Percentiles rank a stretch among this genome's conserved stretches.
phyloP scores from a whole-genome alignment of 345 rosid species.

The Ceriops tagal region DNA sequence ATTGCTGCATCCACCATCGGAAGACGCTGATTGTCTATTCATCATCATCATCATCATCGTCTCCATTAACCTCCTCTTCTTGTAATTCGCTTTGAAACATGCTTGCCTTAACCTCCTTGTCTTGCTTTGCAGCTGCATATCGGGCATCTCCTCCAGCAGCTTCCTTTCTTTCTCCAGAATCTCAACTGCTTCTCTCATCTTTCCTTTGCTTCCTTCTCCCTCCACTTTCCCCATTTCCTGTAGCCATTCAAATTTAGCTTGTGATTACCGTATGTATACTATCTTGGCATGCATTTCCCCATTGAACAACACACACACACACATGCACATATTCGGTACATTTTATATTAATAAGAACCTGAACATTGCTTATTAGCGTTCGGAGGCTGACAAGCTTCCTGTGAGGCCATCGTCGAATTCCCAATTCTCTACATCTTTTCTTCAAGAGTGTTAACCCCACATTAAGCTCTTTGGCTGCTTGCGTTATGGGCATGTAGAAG shows the following conservation, averaged over 20 bases:
- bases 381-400: slow-evolving; percentile 59
- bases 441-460: slow-evolving; percentile 61
- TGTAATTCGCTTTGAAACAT: slow-evolving; percentile 79
- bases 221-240: slow-evolving; percentile 11
- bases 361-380: slow-evolving; percentile 40
- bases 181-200: slow-evolving; percentile 34
- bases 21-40: not conserved
- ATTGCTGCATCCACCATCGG: too few relatives aligned
- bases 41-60: not conserved
- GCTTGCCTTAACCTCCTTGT: slow-evolving; percentile 77
- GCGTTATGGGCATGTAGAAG: slow-evolving; percentile 58
- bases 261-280: too few relatives aligned
- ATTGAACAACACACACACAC: too few relatives aligned
- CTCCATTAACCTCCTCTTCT: slow-evolving; percentile 39
- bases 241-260: too few relatives aligned
- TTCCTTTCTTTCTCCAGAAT: slow-evolving; percentile 59
- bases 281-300: too few relatives aligned
- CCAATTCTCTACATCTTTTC: slow-evolving; percentile 63
- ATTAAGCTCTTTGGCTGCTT: slow-evolving; percentile 61
- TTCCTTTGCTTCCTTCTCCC: slow-evolving; percentile 15
- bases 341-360: slow-evolving; percentile 22
- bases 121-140: slow-evolving; percentile 42
- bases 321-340: too few relatives aligned
- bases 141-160: slow-evolving; percentile 58
- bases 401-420: slow-evolving; percentile 64